A percentile compares a stretch with the other conserved stretches of the same genome.
Conservation (phyloP, 768 basidiomycete species). For the Phallus indusiatus region DNA sequence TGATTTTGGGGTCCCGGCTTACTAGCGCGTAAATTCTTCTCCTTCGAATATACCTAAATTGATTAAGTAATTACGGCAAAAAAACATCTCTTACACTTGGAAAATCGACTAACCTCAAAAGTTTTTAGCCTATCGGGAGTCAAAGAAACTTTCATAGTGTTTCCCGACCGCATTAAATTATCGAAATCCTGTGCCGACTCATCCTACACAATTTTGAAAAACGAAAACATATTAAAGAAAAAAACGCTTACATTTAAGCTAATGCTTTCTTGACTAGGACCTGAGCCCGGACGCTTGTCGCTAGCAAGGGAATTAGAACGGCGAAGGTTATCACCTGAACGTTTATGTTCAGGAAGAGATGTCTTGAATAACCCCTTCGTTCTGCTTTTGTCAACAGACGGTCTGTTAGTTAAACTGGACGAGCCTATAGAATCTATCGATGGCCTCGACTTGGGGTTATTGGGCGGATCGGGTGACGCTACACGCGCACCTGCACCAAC, state of each 20-base stretch:
- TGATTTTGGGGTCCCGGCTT: constrained; percentile 7
- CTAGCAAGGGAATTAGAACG: constrained; percentile 29
- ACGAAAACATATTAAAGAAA: constrained; percentile 8
- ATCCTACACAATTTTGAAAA: constrained; percentile 29
- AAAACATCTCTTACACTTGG: neutral
- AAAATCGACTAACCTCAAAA: constrained; percentile 66
- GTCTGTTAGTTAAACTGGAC: neutral
- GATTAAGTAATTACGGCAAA: constrained; percentile 5
- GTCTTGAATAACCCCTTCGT: constrained; percentile 4
- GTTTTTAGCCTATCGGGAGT: constrained; percentile 89
- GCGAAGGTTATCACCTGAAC: neutral
- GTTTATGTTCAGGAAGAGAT: neutral
- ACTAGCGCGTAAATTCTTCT: constrained; percentile 36
- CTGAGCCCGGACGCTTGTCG: constrained; percentile 44
- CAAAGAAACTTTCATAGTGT: constrained; percentile 92
- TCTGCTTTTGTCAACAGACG: neutral
- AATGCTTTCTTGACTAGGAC: constrained; percentile 10
- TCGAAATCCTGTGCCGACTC: constrained; percentile 76
- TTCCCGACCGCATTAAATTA: constrained; percentile 78
- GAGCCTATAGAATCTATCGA: constrained; percentile 5
- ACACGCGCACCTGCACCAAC: neutral
- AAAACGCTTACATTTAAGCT: constrained; percentile 27
- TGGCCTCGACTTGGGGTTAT: neutral
- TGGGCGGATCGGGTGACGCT: neutral
- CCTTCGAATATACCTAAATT: constrained; percentile 61